Conservation (phyloP, 2,329 filamentous ascomycete genomes). For the Verticillium nubilum region DNA sequence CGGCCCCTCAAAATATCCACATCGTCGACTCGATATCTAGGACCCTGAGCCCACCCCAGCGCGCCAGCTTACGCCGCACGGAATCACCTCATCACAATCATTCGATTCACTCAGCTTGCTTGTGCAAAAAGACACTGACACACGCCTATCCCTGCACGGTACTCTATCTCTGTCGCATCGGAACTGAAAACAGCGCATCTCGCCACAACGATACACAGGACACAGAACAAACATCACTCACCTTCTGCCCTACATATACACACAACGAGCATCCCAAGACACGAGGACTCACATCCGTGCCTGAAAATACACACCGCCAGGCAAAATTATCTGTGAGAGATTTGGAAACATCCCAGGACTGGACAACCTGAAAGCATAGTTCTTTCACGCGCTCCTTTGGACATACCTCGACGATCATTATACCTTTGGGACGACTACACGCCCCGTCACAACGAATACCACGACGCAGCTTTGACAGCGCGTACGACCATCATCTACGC, state of each 20-base stretch:
- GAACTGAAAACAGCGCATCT: background rate
- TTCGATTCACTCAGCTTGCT: background rate
- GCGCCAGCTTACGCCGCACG: background rate
- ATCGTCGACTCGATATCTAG: background rate
- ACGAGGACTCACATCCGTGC: background rate
- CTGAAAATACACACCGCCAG: background rate
- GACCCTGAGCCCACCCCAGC: background rate
- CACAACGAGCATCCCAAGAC: background rate
- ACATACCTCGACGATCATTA: background rate
- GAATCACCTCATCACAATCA: background rate
- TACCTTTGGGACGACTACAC: background rate
- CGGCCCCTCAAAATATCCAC: background rate
- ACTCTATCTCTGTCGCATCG: background rate
- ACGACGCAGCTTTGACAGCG: slow-evolving; percentile 16
- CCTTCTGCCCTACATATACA: background rate
- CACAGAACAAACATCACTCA: background rate
- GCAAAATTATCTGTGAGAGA: background rate
- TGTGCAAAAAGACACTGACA: background rate
- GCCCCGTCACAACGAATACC: background rate
- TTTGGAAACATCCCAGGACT: background rate
- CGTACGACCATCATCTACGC: slow-evolving; percentile 6
- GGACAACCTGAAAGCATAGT: background rate
- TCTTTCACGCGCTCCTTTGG: background rate
- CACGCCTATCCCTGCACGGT: background rate
- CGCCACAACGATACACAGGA: background rate